Evolutionary conservation across 2,329 filamentous ascomycete genomes (phyloP), one percentile per base, ranked within the genome.

Genomic region (Sporothrix dimorphospora): DNA sequence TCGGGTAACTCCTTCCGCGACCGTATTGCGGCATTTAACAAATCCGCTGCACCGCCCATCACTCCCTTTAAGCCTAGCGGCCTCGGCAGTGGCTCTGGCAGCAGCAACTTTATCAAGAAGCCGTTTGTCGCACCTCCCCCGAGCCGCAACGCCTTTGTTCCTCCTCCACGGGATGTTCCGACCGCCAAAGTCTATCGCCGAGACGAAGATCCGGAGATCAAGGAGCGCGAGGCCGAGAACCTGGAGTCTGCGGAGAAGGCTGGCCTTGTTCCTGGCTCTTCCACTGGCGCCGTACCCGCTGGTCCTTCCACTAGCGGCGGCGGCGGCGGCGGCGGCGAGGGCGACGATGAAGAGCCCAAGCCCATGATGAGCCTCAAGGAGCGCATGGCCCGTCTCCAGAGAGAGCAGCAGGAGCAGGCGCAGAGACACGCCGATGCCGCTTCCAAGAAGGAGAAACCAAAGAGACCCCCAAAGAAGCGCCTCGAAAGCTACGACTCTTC

Each of bases 11-110:
- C 96, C 1, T 98, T 99, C 84, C 94, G 89, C 79, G 96, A 98
- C 82, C 92, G 96, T 74, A 97, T 99, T 79, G 96, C 96, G 45
- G 95, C 96, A 59, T 99, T 99, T 84, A 99, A 99, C 82, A 96
- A 95, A 80, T 85, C 93, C 59, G 89, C 92, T 49, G 94, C 94
- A 6, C 90, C 94, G 2, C 96, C 96, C 9, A 85, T 96, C 73
- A 89, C 94, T n/a, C 96, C 96, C 0, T 95, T 97, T 83, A 97
- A 97, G 79, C 93, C 94, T 24, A 86, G 87, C 73, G 89, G 89
- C 1, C 82, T 91, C 34, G 82, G 86, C 72, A 83, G 86, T 40
- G 86, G 88, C 72, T 84, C 87, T 65, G 86, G 87, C 74, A 86
- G 86, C 70, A 74, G 71, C 72, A 75, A 49, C 21, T 98, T 98